Evolutionary conservation across 495 filamentous ascomycete species (phyloP), one percentile per base, ranked within the genome.

Genomic region (Penicillium macrosclerotiorum): DNA sequence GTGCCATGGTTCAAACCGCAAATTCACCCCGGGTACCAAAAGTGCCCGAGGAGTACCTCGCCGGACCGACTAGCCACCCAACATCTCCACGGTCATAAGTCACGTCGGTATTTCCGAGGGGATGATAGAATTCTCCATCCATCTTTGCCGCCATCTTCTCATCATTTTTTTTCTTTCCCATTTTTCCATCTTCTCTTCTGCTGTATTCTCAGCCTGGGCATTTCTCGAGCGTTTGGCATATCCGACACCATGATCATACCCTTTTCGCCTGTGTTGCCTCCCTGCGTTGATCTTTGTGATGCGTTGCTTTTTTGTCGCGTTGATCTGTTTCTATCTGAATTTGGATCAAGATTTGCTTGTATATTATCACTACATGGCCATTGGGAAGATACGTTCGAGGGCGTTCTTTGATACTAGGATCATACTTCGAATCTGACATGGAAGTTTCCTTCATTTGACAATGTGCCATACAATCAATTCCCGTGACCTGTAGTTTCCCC

Each of bases 21-120:
- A 71, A 64, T 29, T 78, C 74, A 24, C 82, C 82, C 5, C 73
- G 76, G 37, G 81, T 86, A 2, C 84, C 84, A 0, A 84, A 83
- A 55, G 81, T 87, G 7, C 82, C 83, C 0, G 67, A 69, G 38
- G 76, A 76, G 35, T 82, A 79, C 61, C 64, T 80, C 8, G 42
- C 56, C 2, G 67, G 61, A 6, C 55, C 67, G 33, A 57, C 57
- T 6, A 73, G 68, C 34, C 71, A 72, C 44, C 72, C 69, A 17
- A 52, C 65, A 13, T 72, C 69, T 0, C 68, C 72, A 24, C 62
- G 65, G 43, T 59, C 57, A 37, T 52, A 23, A 16, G 8, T 16
- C 44, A 31, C 30, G 6, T 25, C 13, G 23, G n/a, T n/a, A n/a
- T n/a, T n/a, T n/a, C n/a, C n/a, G n/a, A n/a, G n/a, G n/a, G n/a